Percentiles rank a stretch among this genome's conserved stretches.
phyloP scores from a whole-genome alignment of 306 rosid species.

The Datisca glomerata region DNA sequence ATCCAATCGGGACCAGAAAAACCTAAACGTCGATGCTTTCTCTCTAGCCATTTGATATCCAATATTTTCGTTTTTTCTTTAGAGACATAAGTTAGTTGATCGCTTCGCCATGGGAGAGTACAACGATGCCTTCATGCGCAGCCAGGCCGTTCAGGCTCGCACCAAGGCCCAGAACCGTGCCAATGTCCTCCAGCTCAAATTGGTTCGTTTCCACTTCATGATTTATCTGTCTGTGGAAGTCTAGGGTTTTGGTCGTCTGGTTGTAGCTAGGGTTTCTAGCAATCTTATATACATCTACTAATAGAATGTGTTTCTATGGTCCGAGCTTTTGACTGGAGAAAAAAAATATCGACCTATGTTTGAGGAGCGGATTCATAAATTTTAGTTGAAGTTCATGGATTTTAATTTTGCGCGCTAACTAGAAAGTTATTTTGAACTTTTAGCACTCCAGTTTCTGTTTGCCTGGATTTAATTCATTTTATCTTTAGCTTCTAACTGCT shows the following conservation, averaged over 20 bases:
- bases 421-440: no score
- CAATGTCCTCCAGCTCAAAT: conserved; percentile 91
- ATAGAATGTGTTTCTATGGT: no score
- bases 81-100: conserved; percentile 11
- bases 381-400: no score
- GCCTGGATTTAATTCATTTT: no score
- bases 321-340: no score
- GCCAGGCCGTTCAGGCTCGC: conserved; percentile 97
- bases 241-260: neutral
- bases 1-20: conserved; percentile 16
- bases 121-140: conserved; percentile 82
- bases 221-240: neutral
- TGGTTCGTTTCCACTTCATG: conserved; percentile 31
- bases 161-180: conserved; percentile 97
- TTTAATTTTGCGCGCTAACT: no score
- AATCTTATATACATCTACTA: no score
- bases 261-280: conserved; percentile 23
- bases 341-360: no score
- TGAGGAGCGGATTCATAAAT: no score
- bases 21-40: conserved; percentile 2
- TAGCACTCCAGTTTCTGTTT: no score
- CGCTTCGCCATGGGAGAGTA: conserved; percentile 64
- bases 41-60: conserved; percentile 6
- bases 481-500: no score
- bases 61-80: neutral